These are phyloP conservation scores for Hyparrhenia diplandra DNA, from an alignment of 176 grass and related monocot species.

Conservation along the genomic window DNA sequence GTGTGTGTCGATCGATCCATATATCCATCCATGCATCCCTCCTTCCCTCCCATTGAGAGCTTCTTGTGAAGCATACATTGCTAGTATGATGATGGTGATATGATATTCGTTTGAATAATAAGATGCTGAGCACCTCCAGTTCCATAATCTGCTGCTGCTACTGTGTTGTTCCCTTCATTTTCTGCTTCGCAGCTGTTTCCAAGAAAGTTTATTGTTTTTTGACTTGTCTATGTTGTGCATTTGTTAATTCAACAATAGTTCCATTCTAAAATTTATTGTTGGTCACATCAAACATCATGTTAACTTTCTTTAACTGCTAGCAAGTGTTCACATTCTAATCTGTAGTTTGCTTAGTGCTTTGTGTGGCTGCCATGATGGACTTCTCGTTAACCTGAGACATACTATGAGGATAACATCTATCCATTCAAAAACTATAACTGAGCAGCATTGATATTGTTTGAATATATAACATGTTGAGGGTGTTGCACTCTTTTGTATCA, in stretches of 20 bases:
- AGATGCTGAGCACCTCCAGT: slow-evolving; percentile 3
- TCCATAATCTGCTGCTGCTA: not conserved
- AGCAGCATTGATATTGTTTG: too few relatives aligned
- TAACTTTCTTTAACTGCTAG: not conserved
- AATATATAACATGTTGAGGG: too few relatives aligned
- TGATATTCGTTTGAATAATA: not conserved
- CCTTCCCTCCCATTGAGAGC: not conserved
- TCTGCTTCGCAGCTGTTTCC: not conserved
- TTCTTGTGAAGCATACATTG: not conserved
- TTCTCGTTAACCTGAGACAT: slow-evolving; percentile 52
- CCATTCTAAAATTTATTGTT: not conserved
- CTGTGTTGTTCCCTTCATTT: not conserved
- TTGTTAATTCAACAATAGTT: too few relatives aligned
- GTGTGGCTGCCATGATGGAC: slow-evolving; percentile 32
- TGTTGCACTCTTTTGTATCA: too few relatives aligned
- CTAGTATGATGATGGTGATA: not conserved
- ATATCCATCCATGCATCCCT: not conserved
- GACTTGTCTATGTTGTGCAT: not conserved
- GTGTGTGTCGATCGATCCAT: not conserved
- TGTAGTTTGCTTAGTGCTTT: not conserved
- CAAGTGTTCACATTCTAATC: not conserved
- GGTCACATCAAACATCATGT: not conserved
- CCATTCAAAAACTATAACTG: too few relatives aligned
- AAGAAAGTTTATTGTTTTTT: not conserved
- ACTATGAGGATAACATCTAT: slow-evolving; percentile 5